Percentiles rank a stretch among this genome's conserved stretches.
Conservation (phyloP, 208 protist genomes). For the Trypanosoma conorhini region DNA sequence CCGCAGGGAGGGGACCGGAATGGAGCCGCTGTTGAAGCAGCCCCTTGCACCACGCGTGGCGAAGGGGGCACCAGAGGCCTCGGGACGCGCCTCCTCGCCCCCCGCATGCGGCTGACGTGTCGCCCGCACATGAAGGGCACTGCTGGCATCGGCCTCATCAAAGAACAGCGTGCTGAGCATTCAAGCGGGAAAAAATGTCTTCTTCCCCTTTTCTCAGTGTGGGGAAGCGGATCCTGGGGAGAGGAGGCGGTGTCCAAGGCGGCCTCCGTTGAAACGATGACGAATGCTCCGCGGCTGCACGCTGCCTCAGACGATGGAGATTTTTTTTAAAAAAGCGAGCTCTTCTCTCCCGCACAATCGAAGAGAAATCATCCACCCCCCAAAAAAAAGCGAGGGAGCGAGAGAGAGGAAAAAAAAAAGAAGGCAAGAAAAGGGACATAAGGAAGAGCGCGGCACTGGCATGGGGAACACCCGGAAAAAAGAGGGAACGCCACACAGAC, state of each 20-base stretch:
- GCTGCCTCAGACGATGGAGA: background rate
- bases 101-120: slow-evolving; percentile 8
- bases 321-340: background rate
- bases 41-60: background rate
- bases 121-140: slow-evolving; percentile 44
- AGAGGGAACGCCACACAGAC: background rate
- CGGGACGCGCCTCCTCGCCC: background rate
- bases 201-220: too few species aligned
- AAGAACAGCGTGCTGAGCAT: slow-evolving; percentile 86
- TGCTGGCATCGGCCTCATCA: slow-evolving; percentile 59
- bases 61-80: background rate
- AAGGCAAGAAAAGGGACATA: background rate
- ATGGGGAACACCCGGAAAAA: too few species aligned
- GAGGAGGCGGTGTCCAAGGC: too few species aligned
- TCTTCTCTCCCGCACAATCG: background rate
- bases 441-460: background rate
- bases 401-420: slow-evolving; percentile 1
- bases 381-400: slow-evolving; percentile 13
- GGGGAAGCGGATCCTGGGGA: too few species aligned
- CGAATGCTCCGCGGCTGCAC: background rate
- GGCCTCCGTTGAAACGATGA: background rate
- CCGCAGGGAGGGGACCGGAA: slow-evolving; percentile 51
- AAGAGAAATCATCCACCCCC: background rate
- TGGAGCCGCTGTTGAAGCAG: slow-evolving; percentile 52
- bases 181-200: background rate